Evolutionary conservation across 2,329 filamentous ascomycete genomes (phyloP).

Genomic region (Cryoendolithus antarcticus): DNA sequence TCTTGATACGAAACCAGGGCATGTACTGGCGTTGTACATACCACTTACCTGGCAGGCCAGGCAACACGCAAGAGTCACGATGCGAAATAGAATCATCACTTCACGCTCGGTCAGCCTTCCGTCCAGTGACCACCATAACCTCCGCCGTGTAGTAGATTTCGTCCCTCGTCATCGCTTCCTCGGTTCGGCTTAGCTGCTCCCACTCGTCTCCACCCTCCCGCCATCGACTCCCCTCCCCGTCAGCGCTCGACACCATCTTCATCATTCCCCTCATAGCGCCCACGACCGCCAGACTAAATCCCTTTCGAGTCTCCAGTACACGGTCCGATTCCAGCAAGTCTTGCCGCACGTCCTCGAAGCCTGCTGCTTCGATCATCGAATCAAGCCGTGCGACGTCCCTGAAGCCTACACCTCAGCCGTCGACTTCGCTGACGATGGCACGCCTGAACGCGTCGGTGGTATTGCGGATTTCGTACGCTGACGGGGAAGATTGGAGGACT

Average conservation of each 20-base stretch:
- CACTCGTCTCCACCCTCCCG: neutral
- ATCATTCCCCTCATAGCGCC: constrained; percentile 2
- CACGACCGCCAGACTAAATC: neutral
- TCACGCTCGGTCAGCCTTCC: neutral
- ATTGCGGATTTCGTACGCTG: neutral
- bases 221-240: constrained; percentile 1
- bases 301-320: constrained; percentile 5
- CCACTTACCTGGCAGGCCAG: neutral
- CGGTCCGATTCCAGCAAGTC: constrained; percentile 11
- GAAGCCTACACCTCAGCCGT: neutral
- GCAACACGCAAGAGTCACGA: neutral
- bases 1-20: too few species aligned
- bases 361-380: neutral
- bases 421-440: neutral
- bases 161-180: constrained; percentile 5
- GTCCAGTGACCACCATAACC: constrained; percentile 7
- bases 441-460: neutral
- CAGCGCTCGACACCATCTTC: neutral
- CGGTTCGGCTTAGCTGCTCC: constrained; percentile 3
- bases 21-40: too few species aligned
- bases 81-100: neutral
- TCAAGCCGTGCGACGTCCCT: neutral
- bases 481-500: neutral
- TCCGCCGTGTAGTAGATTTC: constrained; percentile 8
- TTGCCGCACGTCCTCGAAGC: constrained; percentile 5